Evolutionary conservation across 208 protist species (phyloP).

Genomic region (Vickermania ingenoplastis): DNA sequence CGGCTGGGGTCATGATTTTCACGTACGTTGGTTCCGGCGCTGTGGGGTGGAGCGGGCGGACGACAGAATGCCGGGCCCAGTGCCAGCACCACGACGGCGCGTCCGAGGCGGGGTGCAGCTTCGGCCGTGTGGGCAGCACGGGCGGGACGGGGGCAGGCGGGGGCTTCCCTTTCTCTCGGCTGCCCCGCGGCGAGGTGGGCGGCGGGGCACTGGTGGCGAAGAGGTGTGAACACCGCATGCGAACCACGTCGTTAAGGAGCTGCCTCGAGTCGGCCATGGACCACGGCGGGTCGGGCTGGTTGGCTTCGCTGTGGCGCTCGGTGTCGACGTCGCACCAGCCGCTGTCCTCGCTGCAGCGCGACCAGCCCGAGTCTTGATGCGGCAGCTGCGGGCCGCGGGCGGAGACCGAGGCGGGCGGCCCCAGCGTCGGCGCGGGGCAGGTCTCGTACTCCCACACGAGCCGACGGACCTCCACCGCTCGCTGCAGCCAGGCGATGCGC

Average conservation of each 20-base stretch:
- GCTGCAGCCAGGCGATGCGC: slow-evolving; percentile 3
- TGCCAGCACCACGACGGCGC: not conserved
- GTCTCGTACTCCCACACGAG: not conserved
- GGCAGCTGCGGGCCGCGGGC: not conserved
- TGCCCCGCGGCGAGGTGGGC: not conserved
- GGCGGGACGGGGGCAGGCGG: not conserved
- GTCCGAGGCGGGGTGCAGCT: not conserved
- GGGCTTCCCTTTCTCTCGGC: not conserved
- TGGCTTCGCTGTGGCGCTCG: not conserved
- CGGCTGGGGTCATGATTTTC: not conserved
- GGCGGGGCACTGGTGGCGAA: not conserved
- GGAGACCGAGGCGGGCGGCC: not conserved
- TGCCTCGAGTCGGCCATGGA: not conserved
- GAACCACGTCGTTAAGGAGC: not conserved
- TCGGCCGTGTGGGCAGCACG: too few relatives aligned
- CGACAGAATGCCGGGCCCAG: not conserved
- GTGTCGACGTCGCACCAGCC: too few relatives aligned
- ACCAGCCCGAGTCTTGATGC: not conserved
- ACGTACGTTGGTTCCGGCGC: not conserved
- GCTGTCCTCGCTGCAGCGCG: not conserved
- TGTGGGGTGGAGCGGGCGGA: not conserved
- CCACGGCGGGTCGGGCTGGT: not conserved
- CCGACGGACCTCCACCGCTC: not conserved
- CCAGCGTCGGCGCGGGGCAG: not conserved
- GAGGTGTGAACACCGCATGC: not conserved